A percentile compares a stretch with the other conserved stretches of the same genome.
Conservation (phyloP, 2,329 filamentous ascomycete species). For the Pseudopyrenochaeta lycopersici region DNA sequence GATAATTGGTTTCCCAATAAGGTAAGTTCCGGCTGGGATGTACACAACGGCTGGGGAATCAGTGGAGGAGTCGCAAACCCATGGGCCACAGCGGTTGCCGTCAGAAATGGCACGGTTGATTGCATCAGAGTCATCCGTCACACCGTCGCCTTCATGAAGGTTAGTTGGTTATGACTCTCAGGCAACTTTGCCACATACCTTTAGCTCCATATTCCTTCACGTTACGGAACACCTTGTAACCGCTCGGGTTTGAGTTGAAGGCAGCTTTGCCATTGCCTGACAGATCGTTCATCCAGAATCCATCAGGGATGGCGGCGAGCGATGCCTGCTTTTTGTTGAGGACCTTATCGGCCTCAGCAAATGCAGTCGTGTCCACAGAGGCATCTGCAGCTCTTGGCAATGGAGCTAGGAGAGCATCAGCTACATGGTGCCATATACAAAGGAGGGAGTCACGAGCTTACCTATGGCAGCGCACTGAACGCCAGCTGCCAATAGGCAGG, state of each 20-base stretch:
- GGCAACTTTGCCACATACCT: constrained; percentile 32
- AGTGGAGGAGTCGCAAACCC: constrained; percentile 57
- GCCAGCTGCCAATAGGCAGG: constrained; percentile 41
- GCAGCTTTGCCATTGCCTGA: constrained; percentile 54
- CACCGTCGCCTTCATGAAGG: constrained; percentile 42
- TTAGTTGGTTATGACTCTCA: constrained; percentile 12
- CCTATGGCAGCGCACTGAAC: constrained; percentile 30
- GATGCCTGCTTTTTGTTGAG: background rate
- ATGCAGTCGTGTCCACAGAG: constrained; percentile 1
- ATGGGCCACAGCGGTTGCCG: constrained; percentile 55
- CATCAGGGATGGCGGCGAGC: constrained; percentile 17
- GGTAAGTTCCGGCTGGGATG: constrained; percentile 68
- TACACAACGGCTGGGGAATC: constrained; percentile 66
- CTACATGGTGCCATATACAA: background rate
- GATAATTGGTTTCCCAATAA: constrained; percentile 60
- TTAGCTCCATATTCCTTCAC: constrained; percentile 56
- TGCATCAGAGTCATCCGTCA: constrained; percentile 61
- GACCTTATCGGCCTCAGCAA: constrained; percentile 1
- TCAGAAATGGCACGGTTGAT: constrained; percentile 61
- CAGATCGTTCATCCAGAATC: constrained; percentile 55
- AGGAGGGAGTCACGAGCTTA: constrained; percentile 6
- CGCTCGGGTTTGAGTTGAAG: constrained; percentile 48
- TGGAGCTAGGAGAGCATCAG: constrained; percentile 20
- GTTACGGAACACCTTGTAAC: constrained; percentile 56
- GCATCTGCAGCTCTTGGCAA: constrained; percentile 8